Conservation (phyloP, 73 alveolate genomes). For the Diophrys appendiculata region DNA sequence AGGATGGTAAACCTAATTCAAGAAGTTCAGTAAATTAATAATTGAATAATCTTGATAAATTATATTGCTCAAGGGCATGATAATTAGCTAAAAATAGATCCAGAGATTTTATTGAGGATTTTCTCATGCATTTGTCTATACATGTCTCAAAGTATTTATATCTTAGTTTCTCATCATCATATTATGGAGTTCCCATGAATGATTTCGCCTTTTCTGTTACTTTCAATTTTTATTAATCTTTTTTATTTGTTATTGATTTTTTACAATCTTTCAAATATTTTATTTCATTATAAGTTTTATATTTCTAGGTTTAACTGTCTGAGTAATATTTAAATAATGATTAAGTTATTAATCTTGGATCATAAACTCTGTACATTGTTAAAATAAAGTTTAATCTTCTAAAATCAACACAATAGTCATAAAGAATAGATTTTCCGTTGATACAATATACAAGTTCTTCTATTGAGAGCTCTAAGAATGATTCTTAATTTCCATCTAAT, state of each 20-base stretch:
- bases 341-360: not conserved
- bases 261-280: not conserved
- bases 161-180: no score
- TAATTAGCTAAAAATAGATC: not conserved
- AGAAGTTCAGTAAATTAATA: slow-evolving; percentile 6
- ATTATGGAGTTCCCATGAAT: no score
- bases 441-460: not conserved
- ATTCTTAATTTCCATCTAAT: not conserved
- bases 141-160: not conserved
- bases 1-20: not conserved
- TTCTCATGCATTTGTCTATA: not conserved
- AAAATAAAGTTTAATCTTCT: not conserved
- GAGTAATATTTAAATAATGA: not conserved
- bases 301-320: not conserved
- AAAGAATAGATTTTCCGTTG: not conserved
- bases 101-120: no score
- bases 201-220: no score
- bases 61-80: not conserved
- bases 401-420: not conserved
- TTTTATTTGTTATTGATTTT: not conserved
- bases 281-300: no score
- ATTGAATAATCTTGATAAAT: not conserved
- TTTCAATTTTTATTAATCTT: no score
- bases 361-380: not conserved
- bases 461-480: not conserved